A percentile compares a stretch with the other conserved stretches of the same genome.
phyloP scores from a whole-genome alignment of 257 asterid genomes.

The Solanum tarijense region DNA sequence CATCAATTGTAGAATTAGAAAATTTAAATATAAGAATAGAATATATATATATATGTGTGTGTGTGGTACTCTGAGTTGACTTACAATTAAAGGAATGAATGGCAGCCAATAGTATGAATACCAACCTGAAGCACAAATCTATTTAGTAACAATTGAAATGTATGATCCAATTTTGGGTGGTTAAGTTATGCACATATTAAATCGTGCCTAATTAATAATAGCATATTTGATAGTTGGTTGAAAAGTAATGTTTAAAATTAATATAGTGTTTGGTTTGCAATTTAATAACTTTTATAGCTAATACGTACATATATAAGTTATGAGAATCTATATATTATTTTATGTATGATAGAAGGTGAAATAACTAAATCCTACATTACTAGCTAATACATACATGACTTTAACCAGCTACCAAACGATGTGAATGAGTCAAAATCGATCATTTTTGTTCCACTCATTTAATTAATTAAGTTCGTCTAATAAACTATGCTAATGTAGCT shows the following conservation, averaged over 20 bases:
- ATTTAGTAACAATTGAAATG: too few species aligned
- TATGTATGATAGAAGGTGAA: too few species aligned
- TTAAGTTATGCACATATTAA: background rate
- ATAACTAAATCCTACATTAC: too few species aligned
- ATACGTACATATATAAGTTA: too few species aligned
- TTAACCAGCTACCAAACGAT: background rate
- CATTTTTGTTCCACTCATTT: background rate
- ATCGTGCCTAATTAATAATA: too few species aligned
- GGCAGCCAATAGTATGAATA: background rate
- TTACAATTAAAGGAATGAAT: conserved; percentile 2
- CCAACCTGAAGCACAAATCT: background rate
- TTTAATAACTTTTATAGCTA: too few species aligned
- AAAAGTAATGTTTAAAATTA: too few species aligned
- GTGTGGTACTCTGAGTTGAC: background rate
- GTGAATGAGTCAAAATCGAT: too few species aligned
- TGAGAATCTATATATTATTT: too few species aligned
- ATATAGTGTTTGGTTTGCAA: background rate
- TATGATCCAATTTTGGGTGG: background rate
- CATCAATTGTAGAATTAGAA: background rate
- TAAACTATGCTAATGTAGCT: background rate
- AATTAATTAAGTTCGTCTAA: too few species aligned
- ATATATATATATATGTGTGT: background rate
- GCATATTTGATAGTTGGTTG: background rate
- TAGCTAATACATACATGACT: background rate
- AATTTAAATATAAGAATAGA: background rate